phyloP scores from a whole-genome alignment of 495 filamentous ascomycete genomes.

The Hyaloscypha variabilis region DNA sequence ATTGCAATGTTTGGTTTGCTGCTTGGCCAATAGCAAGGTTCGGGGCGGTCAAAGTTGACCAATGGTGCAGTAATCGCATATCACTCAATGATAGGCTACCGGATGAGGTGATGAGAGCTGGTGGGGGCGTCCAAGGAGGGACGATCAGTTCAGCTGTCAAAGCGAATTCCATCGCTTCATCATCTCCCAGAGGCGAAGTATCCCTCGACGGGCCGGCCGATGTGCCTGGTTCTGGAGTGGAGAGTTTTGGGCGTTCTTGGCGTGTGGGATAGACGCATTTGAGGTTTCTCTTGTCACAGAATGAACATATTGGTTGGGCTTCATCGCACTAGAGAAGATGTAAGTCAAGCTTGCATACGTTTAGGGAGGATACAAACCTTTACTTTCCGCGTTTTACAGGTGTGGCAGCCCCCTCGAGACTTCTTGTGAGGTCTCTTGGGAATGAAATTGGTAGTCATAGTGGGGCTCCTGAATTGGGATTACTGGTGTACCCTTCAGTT shows the following conservation, averaged over 20 bases:
- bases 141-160: neutral
- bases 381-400: conserved; percentile 51
- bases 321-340: conserved; percentile 48
- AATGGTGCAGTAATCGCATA: conserved; percentile 27
- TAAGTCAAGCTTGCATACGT: neutral
- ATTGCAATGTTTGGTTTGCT: conserved; percentile 38
- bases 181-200: neutral
- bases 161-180: neutral
- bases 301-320: conserved; percentile 44
- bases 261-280: conserved; percentile 32
- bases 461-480: neutral
- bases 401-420: conserved; percentile 47
- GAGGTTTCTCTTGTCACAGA: conserved; percentile 46
- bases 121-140: conserved; percentile 5
- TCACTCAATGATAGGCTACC: conserved; percentile 19
- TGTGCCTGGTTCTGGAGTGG: neutral
- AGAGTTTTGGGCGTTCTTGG: neutral
- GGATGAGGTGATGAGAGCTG: conserved; percentile 22
- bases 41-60: conserved; percentile 20
- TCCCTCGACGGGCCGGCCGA: neutral
- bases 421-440: conserved; percentile 55
- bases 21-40: conserved; percentile 13
- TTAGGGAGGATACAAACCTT: conserved; percentile 29
- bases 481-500: neutral
- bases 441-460: conserved; percentile 22